phyloP scores from a whole-genome alignment of 2,329 filamentous ascomycete species.

The Apiospora malaysiana region DNA sequence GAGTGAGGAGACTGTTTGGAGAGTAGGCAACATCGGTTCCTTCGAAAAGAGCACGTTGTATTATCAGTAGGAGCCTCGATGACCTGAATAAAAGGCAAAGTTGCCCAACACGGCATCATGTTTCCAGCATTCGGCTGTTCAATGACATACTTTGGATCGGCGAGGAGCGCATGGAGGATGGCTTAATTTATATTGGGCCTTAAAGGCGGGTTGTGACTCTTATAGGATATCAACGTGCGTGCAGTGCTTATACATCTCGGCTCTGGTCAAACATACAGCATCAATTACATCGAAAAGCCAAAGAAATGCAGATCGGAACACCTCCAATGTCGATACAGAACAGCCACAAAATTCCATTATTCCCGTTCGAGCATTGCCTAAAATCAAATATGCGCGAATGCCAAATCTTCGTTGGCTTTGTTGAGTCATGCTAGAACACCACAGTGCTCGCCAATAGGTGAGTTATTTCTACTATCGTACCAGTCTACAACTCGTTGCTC shows the following conservation, averaged over 20 bases:
- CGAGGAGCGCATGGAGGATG: not conserved
- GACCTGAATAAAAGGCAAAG: not conserved
- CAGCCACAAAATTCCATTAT: not conserved
- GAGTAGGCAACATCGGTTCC: constrained; percentile 55
- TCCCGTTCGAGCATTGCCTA: not conserved
- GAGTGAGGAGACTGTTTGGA: constrained; percentile 73
- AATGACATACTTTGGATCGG: not conserved
- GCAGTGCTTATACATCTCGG: not conserved
- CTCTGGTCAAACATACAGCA: not conserved
- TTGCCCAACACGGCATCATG: not conserved
- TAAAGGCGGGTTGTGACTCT: not conserved
- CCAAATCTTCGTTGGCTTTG: constrained; percentile 22
- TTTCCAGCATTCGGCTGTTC: not conserved
- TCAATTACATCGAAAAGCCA: not conserved
- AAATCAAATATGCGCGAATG: constrained; percentile 5
- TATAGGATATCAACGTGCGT: constrained; percentile 1
- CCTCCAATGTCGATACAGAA: not conserved
- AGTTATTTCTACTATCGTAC: not conserved
- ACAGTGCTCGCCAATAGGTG: not conserved
- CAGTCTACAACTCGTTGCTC: constrained; percentile 47
- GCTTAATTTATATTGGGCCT: not conserved
- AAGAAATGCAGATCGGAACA: not conserved
- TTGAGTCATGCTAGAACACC: constrained; percentile 21
- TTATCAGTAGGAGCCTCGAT: not conserved
- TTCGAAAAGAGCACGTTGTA: not conserved